Conservation (phyloP, 768 basidiomycete genomes). For the Auriscalpium orientale region DNA sequence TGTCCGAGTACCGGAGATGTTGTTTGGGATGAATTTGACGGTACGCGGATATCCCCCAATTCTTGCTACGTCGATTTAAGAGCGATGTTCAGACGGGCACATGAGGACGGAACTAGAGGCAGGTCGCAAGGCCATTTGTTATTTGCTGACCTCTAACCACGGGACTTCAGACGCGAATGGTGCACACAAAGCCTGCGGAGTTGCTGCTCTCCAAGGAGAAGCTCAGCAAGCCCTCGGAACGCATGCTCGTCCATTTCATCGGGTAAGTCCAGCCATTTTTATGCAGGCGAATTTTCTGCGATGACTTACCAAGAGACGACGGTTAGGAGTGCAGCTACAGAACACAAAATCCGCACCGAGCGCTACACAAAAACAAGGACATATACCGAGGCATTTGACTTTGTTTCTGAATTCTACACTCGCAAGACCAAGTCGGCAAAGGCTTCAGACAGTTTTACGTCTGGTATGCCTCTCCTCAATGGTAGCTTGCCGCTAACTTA, state of each 20-base stretch:
- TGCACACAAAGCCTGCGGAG: conserved; percentile 79
- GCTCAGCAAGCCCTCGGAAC: conserved; percentile 63
- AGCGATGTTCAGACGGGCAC: conserved; percentile 46
- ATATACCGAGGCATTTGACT: conserved; percentile 64
- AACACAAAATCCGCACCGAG: conserved; percentile 53
- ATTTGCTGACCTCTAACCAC: background rate
- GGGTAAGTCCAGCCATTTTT: conserved; percentile 33
- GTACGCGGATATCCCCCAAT: conserved; percentile 27
- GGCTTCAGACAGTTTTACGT: conserved; percentile 38
- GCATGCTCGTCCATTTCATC: conserved; percentile 67
- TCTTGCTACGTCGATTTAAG: background rate
- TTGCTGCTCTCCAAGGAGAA: conserved; percentile 55
- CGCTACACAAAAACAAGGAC: conserved; percentile 44
- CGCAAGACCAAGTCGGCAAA: conserved; percentile 33
- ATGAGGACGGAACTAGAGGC: conserved; percentile 92
- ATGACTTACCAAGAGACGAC: background rate
- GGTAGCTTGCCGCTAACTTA: background rate
- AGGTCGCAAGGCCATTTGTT: background rate
- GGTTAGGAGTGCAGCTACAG: conserved; percentile 16
- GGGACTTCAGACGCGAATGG: conserved; percentile 64
- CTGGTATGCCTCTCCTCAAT: conserved; percentile 28
- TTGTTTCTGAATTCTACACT: conserved; percentile 59
- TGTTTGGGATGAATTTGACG: conserved; percentile 86
- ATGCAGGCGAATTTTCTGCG: background rate
- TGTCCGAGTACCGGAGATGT: conserved; percentile 89